A percentile compares a stretch with the other conserved stretches of the same genome.
phyloP scores from a whole-genome alignment of 257 asterid species.

The Capsicum chinense region DNA sequence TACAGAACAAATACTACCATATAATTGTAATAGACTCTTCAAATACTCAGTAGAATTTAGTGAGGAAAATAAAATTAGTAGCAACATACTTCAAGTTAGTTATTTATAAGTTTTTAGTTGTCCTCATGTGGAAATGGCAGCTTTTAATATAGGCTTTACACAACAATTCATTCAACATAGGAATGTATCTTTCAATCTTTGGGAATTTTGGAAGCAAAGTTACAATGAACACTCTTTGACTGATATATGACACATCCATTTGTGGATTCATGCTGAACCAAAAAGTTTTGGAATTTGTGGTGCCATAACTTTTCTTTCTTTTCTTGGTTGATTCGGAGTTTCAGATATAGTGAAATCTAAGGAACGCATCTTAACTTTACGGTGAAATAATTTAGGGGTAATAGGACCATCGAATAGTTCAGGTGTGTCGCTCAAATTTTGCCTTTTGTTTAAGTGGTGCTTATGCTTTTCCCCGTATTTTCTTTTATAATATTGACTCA shows the following conservation, averaged over 20 bases:
- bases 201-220: conserved; percentile 11
- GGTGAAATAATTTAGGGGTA: too few relatives aligned
- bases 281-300: conserved; percentile 7
- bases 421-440: too few relatives aligned
- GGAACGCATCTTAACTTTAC: too few relatives aligned
- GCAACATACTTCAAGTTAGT: not conserved
- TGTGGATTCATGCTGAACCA: not conserved
- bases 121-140: not conserved
- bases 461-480: too few relatives aligned
- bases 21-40: not conserved
- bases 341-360: too few relatives aligned
- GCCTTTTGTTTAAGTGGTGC: too few relatives aligned
- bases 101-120: not conserved
- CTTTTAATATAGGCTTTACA: conserved; percentile 9
- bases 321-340: not conserved
- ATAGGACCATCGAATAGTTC: too few relatives aligned
- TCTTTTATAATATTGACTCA: not conserved
- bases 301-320: not conserved
- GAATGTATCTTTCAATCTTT: not conserved
- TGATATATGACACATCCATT: not conserved
- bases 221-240: conserved; percentile 1
- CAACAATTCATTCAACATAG: conserved; percentile 15
- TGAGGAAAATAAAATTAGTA: not conserved
- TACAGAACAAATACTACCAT: not conserved
- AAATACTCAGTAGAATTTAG: not conserved